Conservation (phyloP, 306 rosid species). For the Abrus precatorius region DNA sequence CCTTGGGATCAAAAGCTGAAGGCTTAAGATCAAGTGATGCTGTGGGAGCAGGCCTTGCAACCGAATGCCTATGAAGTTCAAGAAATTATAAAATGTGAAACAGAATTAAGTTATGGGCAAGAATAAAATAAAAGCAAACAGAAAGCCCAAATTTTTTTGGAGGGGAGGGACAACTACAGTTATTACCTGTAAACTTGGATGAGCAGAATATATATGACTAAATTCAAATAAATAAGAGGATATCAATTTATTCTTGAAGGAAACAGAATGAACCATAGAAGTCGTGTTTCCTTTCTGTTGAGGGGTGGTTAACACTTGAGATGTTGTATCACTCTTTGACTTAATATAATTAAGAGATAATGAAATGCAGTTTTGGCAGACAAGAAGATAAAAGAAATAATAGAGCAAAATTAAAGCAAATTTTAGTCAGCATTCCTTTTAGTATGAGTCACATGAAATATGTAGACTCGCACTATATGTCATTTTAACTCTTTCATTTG, state of each 20-base stretch:
- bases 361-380: neutral
- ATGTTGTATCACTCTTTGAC: neutral
- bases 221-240: neutral
- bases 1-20: conserved; percentile 92
- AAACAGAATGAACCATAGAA: neutral
- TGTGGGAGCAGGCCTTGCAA: conserved; percentile 88
- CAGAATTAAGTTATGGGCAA: neutral
- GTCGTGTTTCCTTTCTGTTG: neutral
- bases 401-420: neutral
- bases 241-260: neutral
- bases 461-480: neutral
- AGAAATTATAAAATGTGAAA: conserved; percentile 37
- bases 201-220: neutral
- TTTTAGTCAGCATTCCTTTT: neutral
- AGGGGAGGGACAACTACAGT: neutral
- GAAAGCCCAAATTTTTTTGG: neutral
- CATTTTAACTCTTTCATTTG: conserved; percentile 19
- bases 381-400: neutral
- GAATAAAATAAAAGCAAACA: neutral
- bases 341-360: neutral
- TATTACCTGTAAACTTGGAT: neutral
- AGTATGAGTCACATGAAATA: neutral
- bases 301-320: neutral
- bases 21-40: conserved; percentile 90
- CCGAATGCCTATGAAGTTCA: conserved; percentile 77